phyloP scores from a whole-genome alignment of 495 filamentous ascomycete genomes.

The Neurospora sp. region DNA sequence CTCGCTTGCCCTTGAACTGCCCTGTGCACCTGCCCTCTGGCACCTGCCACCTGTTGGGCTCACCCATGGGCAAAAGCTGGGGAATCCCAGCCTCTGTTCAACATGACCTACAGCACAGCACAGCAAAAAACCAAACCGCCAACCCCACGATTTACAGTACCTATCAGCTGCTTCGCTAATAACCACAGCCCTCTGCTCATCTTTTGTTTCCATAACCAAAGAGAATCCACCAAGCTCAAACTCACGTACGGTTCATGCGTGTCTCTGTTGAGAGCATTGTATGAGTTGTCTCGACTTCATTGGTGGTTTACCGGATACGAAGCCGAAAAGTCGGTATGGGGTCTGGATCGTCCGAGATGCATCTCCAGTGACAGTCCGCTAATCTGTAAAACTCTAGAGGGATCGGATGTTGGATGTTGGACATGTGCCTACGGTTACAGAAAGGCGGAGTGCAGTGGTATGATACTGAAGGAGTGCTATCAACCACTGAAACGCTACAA shows the following conservation, averaged over 20 bases:
- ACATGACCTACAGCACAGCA: neutral
- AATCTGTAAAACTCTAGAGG: neutral
- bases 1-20: neutral
- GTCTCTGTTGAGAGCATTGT: neutral
- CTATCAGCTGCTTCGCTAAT: neutral
- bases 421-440: neutral
- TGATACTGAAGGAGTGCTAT: neutral
- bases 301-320: neutral
- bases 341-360: neutral
- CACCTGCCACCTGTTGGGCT: neutral
- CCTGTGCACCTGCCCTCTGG: neutral
- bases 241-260: neutral
- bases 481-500: neutral
- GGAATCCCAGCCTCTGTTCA: neutral
- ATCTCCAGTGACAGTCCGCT: neutral
- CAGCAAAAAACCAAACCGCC: neutral
- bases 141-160: neutral
- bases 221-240: neutral
- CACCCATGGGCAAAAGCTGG: neutral
- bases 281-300: neutral
- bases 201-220: neutral
- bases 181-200: neutral
- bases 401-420: neutral
- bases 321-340: neutral
- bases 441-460: neutral